These are phyloP conservation scores for Borovskyia barvae DNA, from an alignment of 208 protist genomes.

Conservation along the genomic window DNA sequence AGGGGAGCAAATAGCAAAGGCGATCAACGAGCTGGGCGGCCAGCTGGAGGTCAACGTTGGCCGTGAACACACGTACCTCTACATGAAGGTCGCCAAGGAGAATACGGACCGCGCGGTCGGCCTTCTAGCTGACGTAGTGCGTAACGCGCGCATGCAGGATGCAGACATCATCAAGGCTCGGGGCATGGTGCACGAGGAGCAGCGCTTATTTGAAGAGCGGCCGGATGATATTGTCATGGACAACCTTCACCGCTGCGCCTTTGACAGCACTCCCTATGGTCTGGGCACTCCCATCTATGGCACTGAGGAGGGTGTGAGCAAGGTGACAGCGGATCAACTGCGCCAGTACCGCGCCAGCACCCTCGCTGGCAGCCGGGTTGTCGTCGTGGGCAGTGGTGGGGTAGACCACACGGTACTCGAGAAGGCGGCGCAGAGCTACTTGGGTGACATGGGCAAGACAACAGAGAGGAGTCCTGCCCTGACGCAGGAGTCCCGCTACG, in stretches of 20 bases:
- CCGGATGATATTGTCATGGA: slow-evolving; percentile 96
- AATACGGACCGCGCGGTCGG: slow-evolving; percentile 93
- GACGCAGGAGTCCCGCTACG: slow-evolving; percentile 64
- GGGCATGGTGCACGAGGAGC: slow-evolving; percentile 90
- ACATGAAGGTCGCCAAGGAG: slow-evolving; percentile 93
- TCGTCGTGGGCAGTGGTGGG: slow-evolving; percentile 94
- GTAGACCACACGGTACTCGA: slow-evolving; percentile 95
- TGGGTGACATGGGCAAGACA: slow-evolving; percentile 71
- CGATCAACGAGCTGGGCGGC: slow-evolving; percentile 96
- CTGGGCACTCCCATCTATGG: slow-evolving; percentile 96
- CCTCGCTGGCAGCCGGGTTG: slow-evolving; percentile 93
- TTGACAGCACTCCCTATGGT: slow-evolving; percentile 89
- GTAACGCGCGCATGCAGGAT: slow-evolving; percentile 91
- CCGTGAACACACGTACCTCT: slow-evolving; percentile 96
- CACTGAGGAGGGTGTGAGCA: slow-evolving; percentile 89
- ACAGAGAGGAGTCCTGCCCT: slow-evolving; percentile 13
- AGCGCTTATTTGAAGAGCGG: slow-evolving; percentile 92
- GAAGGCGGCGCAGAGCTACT: slow-evolving; percentile 88
- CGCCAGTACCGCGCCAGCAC: slow-evolving; percentile 83
- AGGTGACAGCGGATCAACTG: slow-evolving; percentile 75
- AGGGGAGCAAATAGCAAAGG: slow-evolving; percentile 84
- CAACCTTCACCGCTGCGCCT: slow-evolving; percentile 92
- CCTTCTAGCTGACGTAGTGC: slow-evolving; percentile 96
- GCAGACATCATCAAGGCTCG: slow-evolving; percentile 89
- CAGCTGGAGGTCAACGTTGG: slow-evolving; percentile 97